Base-by-base conservation (phyloP, 2,329 filamentous ascomycete genomes). In the Neofusicoccum cordaticola region DNA sequence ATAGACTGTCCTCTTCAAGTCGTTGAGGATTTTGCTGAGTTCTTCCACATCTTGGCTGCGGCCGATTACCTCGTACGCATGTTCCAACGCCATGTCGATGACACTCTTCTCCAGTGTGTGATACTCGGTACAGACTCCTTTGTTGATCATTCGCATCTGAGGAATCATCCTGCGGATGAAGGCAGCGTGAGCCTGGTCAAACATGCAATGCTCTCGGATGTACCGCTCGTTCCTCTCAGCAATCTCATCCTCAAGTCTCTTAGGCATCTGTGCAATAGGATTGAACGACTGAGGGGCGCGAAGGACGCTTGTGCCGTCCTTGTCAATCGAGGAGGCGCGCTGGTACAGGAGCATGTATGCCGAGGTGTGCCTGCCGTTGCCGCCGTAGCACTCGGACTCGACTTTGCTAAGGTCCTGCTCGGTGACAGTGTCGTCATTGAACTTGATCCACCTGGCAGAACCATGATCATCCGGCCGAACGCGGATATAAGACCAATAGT, bases 271-370 rank as follows among this genome's bases (percentile, higher is more conserved):
- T 6, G 84, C 78, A 60, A 79, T 82, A 11, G 81, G 77, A 8
- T 82, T 79, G n/a, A 85, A 79, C 50, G 63, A 69, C 8, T 68
- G 66, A 9, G 71, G 65, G 34, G 71, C 83, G 79, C 53, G 87
- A 71, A 34, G 71, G 68, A 73, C 74, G 47, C 70, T 66, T 4
- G 62, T 53, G 41, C 72, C 69, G 37, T 76, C 74, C 11, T 72
- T 66, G 8, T 82, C 80, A 64, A 93, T 82, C 4, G 86, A 86
- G 0, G 88, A 88, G 3, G 88, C 86, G 56, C 95, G 88, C 75
- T 97, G 91, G 75, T 99, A 99, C 76, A 99, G 98, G 8, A 99
- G 84, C 91, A 99, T 98, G 76, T 99, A 99, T 12, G 94, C 95
- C 74, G 92, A 68, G 6, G 71, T 69, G 27, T 67, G 71, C 44